phyloP scores from a whole-genome alignment of 805 yeast genomes.

The Candida tammaniensis region DNA sequence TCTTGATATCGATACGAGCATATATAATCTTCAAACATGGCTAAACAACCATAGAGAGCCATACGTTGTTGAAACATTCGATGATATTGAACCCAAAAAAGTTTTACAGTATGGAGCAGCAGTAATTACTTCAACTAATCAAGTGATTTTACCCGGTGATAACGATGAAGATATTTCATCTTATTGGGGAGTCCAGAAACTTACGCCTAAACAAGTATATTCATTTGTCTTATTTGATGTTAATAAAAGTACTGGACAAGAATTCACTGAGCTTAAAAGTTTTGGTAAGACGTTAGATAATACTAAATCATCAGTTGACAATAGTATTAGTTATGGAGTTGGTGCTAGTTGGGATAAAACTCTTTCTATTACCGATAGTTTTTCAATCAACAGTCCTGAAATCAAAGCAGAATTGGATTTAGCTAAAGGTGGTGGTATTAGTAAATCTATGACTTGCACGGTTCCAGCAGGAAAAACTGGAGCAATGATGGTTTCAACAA shows the following conservation, averaged over 20 bases:
- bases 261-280: slow-evolving; percentile 2
- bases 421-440: slow-evolving; percentile 2
- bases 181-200: slow-evolving; percentile 3
- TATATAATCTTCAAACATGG: slow-evolving; percentile 6
- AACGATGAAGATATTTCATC: slow-evolving; percentile 7
- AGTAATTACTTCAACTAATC: slow-evolving; percentile 1
- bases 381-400: not conserved
- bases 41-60: slow-evolving; percentile 4
- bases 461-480: slow-evolving; percentile 8
- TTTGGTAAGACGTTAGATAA: slow-evolving; percentile 9
- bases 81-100: slow-evolving; percentile 1
- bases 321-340: slow-evolving; percentile 14
- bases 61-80: slow-evolving; percentile 1
- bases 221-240: slow-evolving; percentile 3
- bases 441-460: slow-evolving; percentile 4
- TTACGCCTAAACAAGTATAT: not conserved
- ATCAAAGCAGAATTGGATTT: slow-evolving; percentile 6
- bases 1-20: slow-evolving; percentile 1
- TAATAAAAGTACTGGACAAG: not conserved
- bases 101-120: slow-evolving; percentile 5
- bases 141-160: slow-evolving; percentile 6
- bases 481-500: slow-evolving; percentile 3
- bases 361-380: slow-evolving; percentile 25
- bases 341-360: slow-evolving; percentile 14
- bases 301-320: slow-evolving; percentile 3